Evolutionary conservation across 129 eudicot genomes (phyloP), one percentile per base, ranked within the genome.

Genomic region (Flaveria bidentis): DNA sequence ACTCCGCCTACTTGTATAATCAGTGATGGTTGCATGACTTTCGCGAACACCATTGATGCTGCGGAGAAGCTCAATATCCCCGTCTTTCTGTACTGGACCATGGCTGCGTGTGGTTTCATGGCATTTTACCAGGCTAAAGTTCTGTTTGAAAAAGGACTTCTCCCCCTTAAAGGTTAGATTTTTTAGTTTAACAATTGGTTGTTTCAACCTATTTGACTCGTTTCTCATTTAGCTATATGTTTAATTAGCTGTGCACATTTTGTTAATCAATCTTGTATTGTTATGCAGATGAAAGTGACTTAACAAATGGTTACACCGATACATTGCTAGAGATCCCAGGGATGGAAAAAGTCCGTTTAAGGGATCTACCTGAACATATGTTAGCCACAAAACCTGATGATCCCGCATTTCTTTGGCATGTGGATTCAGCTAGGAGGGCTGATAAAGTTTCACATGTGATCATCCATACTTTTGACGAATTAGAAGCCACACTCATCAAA

Each of bases 101-200:
- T 78, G 39, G 77, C 82, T 44, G 86, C 86, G 0, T 42, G 72
- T 72, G 82, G 74, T 1, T 82, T 77, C 70, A 80, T 80, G 84
- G 84, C 64, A 20, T 67, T 25, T 55, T 75, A 75, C 33, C 72
- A 63, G 39, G 22, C 53, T 0, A 60, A 46, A 64, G 49, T 25
- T 5, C 10, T 76, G 12, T 9, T 6, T 0, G 80, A 76, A 0
- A 76, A 28, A 30, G 80, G 73, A 50, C 14, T 76, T 64, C 2
- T 65, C 41, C 80, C 80, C 15, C 65, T 65, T 18, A 65, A 64
- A 78, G 82, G 82, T 78, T 42, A 22, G 12, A 0, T 28, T 44
- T 67, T 67, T 39, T 22, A 22, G n/a, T 28, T 16, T 30, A 7
- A 15, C 1, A 36, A 36, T 36, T n/a, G n/a, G n/a, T n/a, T n/a